phyloP scores from a whole-genome alignment of 78 protist species.

The Guillardia theta region DNA sequence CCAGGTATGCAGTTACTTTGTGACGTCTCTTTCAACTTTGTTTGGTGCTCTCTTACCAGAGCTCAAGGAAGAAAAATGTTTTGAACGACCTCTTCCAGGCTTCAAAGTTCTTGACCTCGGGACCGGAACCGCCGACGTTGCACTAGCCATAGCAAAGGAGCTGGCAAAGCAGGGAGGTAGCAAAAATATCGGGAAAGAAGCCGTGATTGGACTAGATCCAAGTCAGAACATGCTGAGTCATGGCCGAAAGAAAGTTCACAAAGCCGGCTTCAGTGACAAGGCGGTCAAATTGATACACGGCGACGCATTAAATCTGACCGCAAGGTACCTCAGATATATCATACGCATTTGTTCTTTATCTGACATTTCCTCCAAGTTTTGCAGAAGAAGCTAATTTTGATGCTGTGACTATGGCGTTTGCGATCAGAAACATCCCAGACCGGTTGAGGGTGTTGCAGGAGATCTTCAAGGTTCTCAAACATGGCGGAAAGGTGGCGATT shows the following conservation, averaged over 20 bases:
- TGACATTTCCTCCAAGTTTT: too few relatives aligned
- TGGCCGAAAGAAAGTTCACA: background rate
- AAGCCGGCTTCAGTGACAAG: background rate
- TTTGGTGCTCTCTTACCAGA: background rate
- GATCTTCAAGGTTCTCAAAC: background rate
- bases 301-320: background rate
- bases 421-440: conserved; percentile 10
- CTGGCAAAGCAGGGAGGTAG: background rate
- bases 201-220: background rate
- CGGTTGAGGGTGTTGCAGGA: background rate
- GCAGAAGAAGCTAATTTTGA: too few relatives aligned
- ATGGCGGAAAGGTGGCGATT: background rate
- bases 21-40: background rate
- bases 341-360: too few relatives aligned
- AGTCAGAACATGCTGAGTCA: background rate
- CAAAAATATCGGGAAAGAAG: background rate
- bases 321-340: too few relatives aligned
- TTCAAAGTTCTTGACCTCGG: background rate
- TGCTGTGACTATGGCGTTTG: background rate
- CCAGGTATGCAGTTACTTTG: background rate
- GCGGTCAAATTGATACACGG: background rate
- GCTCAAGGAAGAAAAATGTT: too few relatives aligned
- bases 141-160: background rate
- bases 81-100: background rate
- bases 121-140: conserved; percentile 17